Conservation (phyloP, 2,329 filamentous ascomycete genomes). For the Penicillium sumatraense region DNA sequence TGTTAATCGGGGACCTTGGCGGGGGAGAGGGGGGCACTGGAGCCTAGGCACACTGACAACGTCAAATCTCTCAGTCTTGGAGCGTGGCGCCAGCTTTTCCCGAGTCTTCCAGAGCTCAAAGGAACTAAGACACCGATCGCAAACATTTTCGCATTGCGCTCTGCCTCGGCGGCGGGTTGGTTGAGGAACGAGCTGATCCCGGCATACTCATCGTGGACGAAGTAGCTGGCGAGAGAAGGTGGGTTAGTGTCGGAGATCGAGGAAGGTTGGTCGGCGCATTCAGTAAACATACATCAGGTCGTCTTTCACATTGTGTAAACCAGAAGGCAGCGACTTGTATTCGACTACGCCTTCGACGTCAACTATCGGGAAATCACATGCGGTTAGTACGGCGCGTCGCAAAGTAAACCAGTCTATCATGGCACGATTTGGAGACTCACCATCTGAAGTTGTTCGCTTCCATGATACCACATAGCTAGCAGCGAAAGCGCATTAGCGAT, state of each 20-base stretch:
- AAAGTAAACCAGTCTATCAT: too few relatives aligned
- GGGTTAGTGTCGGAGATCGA: conserved; percentile 9
- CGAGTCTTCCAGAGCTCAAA: conserved; percentile 80
- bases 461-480: conserved; percentile 80
- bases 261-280: background rate
- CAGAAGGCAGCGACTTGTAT: conserved; percentile 94
- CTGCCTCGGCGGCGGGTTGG: conserved; percentile 73
- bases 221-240: conserved; percentile 69
- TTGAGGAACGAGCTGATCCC: conserved; percentile 93
- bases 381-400: conserved; percentile 23
- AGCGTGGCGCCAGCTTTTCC: conserved; percentile 87
- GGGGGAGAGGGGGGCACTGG: background rate
- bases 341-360: conserved; percentile 84
- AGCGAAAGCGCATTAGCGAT: conserved; percentile 17
- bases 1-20: conserved; percentile 15
- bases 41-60: conserved; percentile 60
- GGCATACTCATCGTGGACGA: conserved; percentile 81
- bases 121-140: conserved; percentile 89
- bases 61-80: conserved; percentile 75
- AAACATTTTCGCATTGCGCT: conserved; percentile 89
- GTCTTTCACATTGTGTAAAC: conserved; percentile 82
- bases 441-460: conserved; percentile 73
- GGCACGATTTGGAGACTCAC: conserved; percentile 50
- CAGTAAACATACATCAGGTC: conserved; percentile 66
- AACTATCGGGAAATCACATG: conserved; percentile 50